phyloP scores from a whole-genome alignment of 352 stramenopile species.

The Phytophthora hybrid region DNA sequence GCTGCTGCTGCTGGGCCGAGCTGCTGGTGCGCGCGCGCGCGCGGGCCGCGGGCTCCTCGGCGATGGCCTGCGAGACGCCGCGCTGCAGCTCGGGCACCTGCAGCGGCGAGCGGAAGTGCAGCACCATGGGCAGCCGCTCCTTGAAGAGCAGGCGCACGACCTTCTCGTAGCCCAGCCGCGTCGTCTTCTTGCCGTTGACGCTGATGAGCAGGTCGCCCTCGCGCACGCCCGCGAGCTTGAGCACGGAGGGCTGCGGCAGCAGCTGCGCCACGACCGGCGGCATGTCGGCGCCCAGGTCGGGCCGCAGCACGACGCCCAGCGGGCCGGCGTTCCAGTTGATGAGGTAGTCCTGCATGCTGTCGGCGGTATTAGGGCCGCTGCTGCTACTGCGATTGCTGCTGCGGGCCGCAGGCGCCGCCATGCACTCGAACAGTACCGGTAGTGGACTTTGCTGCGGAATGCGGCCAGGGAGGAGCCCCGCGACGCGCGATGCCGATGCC shows the following conservation, averaged over 20 bases:
- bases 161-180: constrained; percentile 80
- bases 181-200: constrained; percentile 81
- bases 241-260: constrained; percentile 75
- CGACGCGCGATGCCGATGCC: too few species aligned
- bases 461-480: too few species aligned
- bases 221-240: constrained; percentile 72
- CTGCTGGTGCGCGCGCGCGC: constrained; percentile 26
- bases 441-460: too few species aligned
- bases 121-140: constrained; percentile 72
- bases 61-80: constrained; percentile 22
- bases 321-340: constrained; percentile 88
- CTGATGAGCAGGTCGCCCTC: constrained; percentile 81
- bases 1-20: neutral
- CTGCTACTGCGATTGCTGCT: too few species aligned
- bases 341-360: constrained; percentile 73
- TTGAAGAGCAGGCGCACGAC: constrained; percentile 84
- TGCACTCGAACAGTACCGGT: too few species aligned
- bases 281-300: constrained; percentile 78
- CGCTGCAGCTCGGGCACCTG: constrained; percentile 27
- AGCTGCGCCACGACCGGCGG: constrained; percentile 78
- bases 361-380: neutral
- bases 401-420: too few species aligned
- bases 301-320: constrained; percentile 77
- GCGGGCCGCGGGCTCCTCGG: constrained; percentile 21
- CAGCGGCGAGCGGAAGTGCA: constrained; percentile 77